These are phyloP conservation scores for Filobasidium wieringae DNA, from an alignment of 768 basidiomycete species.

Conservation along the genomic window DNA sequence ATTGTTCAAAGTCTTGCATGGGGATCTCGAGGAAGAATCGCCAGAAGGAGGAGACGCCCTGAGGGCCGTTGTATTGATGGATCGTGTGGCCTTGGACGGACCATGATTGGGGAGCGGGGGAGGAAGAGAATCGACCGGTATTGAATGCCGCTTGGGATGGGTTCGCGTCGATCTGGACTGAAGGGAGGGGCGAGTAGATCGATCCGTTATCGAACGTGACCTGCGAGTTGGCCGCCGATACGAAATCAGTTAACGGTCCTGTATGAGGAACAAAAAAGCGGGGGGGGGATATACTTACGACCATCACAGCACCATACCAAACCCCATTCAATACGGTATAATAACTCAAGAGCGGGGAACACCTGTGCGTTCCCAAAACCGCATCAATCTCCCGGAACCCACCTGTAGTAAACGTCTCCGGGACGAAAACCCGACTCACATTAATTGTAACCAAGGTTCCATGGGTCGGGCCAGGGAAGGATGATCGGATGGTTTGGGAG, in stretches of 20 bases:
- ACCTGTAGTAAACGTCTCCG: not conserved
- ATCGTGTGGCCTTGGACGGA: constrained; percentile 20
- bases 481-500: constrained; percentile 5
- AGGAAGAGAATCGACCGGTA: not conserved
- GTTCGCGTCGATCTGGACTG: constrained; percentile 21
- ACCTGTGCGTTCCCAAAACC: constrained; percentile 40
- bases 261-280: too few relatives aligned
- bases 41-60: constrained; percentile 85
- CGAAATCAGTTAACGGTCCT: constrained; percentile 45
- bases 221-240: constrained; percentile 39
- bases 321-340: constrained; percentile 72
- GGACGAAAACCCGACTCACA: constrained; percentile 38
- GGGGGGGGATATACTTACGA: constrained; percentile 50
- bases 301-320: constrained; percentile 78
- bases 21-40: constrained; percentile 78
- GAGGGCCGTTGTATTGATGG: constrained; percentile 22
- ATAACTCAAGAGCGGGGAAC: constrained; percentile 76
- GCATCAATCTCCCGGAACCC: not conserved
- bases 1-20: constrained; percentile 57
- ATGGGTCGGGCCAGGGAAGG: constrained; percentile 39
- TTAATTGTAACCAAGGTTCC: constrained; percentile 70
- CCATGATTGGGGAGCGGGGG: constrained; percentile 7
- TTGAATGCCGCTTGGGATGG: constrained; percentile 24
- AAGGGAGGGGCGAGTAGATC: constrained; percentile 22
- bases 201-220: constrained; percentile 26